Base-by-base conservation (phyloP, 1,139 yeast species). In the Suhomyces bokatorum region DNA sequence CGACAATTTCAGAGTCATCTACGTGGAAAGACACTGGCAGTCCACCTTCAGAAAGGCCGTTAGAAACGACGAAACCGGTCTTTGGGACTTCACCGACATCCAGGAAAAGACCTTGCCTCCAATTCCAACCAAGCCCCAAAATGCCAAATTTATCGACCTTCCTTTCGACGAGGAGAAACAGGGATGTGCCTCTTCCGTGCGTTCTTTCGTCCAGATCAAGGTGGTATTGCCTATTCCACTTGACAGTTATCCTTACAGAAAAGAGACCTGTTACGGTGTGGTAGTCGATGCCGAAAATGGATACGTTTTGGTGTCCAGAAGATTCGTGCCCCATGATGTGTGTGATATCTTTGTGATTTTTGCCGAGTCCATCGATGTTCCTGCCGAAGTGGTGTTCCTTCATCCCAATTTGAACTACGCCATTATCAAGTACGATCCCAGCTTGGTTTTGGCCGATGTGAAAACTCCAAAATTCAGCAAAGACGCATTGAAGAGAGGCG, bases 401-500 rank as follows among this genome's bases (percentile, higher is more conserved):
- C 97, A 91, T 59, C 97, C 98, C 28, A 81, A 87, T 42, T 89
- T 86, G 57, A 90, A 90, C 57, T 89, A 87, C 64, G 91, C 95
- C 1, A 81, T 91, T 44, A 74, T 90, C 30, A 81, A 87, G 61
- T 91, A 88, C 60, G 96, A 91, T 60, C 93, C 97, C 10, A 59
- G 70, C 2, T 68, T 87, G 45, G 65, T 71, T 7, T 58, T 64
- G 42, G 73, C 77, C 8, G 74, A 66, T 37, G 74, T 71, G 10
- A 56, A 71, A 44, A 78, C 95, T 1, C 95, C 96, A 3, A 71
- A 70, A 46, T 77, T 89, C 52, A 73, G 85, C 39, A 57, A 65
- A 9, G 65, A 58, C 9, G 85, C 88, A 20, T 70, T 90, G 56
- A 75, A 78, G 52, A 81, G 90, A 60, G 96, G 96, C 45, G 90